phyloP scores from a whole-genome alignment of 2,329 filamentous ascomycete genomes.

The Talaromyces islandicus region DNA sequence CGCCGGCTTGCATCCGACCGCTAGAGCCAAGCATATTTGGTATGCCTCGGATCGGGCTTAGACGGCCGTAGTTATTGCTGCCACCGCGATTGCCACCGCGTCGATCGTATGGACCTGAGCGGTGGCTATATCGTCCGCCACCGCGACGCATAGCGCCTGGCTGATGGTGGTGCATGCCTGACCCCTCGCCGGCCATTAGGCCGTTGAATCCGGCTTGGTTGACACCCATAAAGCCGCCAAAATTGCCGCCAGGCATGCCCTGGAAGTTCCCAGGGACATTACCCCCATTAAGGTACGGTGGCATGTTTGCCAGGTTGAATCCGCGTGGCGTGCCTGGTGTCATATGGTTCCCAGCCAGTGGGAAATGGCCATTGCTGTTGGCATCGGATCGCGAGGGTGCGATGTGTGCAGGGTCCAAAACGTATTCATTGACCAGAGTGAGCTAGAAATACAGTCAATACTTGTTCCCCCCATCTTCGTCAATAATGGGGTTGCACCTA shows the following conservation, averaged over 20 bases:
- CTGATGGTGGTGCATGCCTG: slow-evolving; percentile 39
- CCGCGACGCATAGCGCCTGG: slow-evolving; percentile 64
- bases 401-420: slow-evolving; percentile 90
- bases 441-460: slow-evolving; percentile 53
- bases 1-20: slow-evolving; percentile 26
- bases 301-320: slow-evolving; percentile 75
- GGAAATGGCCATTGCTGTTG: slow-evolving; percentile 94
- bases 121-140: slow-evolving; percentile 56
- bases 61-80: slow-evolving; percentile 45
- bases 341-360: slow-evolving; percentile 67
- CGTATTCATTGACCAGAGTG: slow-evolving; percentile 86
- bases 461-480: background rate
- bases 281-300: slow-evolving; percentile 50
- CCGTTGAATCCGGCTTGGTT: slow-evolving; percentile 25
- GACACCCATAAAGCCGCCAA: slow-evolving; percentile 29
- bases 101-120: slow-evolving; percentile 69
- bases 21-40: slow-evolving; percentile 29
- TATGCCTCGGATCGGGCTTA: slow-evolving; percentile 32
- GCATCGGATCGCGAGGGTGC: slow-evolving; percentile 88
- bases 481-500: slow-evolving; percentile 45
- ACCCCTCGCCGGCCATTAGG: slow-evolving; percentile 34
- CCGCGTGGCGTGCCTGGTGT: slow-evolving; percentile 81
- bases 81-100: slow-evolving; percentile 48
- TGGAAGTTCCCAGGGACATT: slow-evolving; percentile 33
- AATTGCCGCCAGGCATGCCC: slow-evolving; percentile 20